Percentiles rank a stretch among this genome's conserved stretches.
phyloP scores from a whole-genome alignment of 768 basidiomycete species.

The Royoungia palumana region DNA sequence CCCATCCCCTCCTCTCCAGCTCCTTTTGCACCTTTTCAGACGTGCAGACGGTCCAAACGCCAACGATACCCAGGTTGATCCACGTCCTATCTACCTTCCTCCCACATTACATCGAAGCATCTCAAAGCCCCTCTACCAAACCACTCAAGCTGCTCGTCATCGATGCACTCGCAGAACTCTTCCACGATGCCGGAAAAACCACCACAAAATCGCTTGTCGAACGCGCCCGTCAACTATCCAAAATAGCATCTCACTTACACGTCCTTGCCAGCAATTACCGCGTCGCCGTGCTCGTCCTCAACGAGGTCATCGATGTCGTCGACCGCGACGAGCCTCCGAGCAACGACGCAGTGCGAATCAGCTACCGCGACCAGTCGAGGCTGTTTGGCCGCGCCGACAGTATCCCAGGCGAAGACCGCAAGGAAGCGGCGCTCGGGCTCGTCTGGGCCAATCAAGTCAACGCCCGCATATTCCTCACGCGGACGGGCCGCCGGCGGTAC shows the following conservation, averaged over 20 bases:
- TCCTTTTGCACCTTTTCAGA: constrained; percentile 47
- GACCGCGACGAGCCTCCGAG: constrained; percentile 26
- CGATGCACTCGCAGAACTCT: constrained; percentile 85
- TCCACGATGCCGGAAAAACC: constrained; percentile 61
- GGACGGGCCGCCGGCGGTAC: constrained; percentile 67
- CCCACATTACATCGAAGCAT: constrained; percentile 46
- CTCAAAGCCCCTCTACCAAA: constrained; percentile 32
- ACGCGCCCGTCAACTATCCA: constrained; percentile 65
- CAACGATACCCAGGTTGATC: constrained; percentile 52
- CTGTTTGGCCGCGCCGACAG: constrained; percentile 71
- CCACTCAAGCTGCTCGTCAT: constrained; percentile 80
- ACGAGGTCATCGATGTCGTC: constrained; percentile 86
- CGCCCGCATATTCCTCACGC: constrained; percentile 73
- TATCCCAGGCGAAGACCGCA: constrained; percentile 53
- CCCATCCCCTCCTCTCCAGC: constrained; percentile 45
- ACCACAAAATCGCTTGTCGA: constrained; percentile 62
- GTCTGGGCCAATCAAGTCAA: constrained; percentile 95
- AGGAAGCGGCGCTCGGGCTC: constrained; percentile 84
- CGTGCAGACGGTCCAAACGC: constrained; percentile 59
- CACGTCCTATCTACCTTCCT: constrained; percentile 53
- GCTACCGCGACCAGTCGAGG: constrained; percentile 70
- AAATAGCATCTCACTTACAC: constrained; percentile 71
- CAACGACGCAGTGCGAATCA: constrained; percentile 40
- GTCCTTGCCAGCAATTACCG: constrained; percentile 57
- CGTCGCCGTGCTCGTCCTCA: constrained; percentile 79